phyloP scores from a whole-genome alignment of 1,284 basidiomycete species.

The Crocinoboletus sp. region DNA sequence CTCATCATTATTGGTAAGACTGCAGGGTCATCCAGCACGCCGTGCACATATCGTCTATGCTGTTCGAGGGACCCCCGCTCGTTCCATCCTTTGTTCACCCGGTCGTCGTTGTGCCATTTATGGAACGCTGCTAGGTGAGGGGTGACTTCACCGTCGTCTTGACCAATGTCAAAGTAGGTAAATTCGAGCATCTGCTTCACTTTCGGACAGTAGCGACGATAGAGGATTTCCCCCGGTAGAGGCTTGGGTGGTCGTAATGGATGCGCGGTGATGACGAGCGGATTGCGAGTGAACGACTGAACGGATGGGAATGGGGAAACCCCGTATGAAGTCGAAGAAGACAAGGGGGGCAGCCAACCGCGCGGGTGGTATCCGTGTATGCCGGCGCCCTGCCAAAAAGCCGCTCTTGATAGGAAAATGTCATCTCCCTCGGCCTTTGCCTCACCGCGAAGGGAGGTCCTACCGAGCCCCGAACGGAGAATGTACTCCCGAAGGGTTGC shows the following conservation, averaged over 20 bases:
- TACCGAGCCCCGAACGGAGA: conserved; percentile 27
- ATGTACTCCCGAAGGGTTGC: conserved; percentile 21
- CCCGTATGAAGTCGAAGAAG: conserved; percentile 23
- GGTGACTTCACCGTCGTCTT: conserved; percentile 17
- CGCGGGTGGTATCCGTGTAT: conserved; percentile 36
- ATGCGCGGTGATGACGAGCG: conserved; percentile 46
- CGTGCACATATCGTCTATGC: conserved; percentile 45
- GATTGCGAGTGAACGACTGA: conserved; percentile 43
- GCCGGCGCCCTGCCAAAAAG: conserved; percentile 56
- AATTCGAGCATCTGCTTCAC: conserved; percentile 43
- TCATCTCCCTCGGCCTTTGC: conserved; percentile 24
- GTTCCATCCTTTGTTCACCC: conserved; percentile 48
- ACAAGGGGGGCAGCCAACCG: conserved; percentile 39
- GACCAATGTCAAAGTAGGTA: conserved; percentile 40
- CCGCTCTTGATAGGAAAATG: conserved; percentile 40
- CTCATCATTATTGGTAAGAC: conserved; percentile 45
- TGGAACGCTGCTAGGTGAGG: conserved; percentile 46
- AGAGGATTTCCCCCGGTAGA: conserved; percentile 40
- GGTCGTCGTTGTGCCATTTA: conserved; percentile 49
- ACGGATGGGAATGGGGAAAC: conserved; percentile 37
- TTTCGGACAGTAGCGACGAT: conserved; percentile 43
- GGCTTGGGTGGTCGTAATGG: conserved; percentile 55
- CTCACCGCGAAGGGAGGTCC: conserved; percentile 5
- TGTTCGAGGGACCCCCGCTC: conserved; percentile 46
- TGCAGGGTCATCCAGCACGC: conserved; percentile 38